Base-by-base conservation (phyloP, 305 asterid species). In the Plantago lanceolata region DNA sequence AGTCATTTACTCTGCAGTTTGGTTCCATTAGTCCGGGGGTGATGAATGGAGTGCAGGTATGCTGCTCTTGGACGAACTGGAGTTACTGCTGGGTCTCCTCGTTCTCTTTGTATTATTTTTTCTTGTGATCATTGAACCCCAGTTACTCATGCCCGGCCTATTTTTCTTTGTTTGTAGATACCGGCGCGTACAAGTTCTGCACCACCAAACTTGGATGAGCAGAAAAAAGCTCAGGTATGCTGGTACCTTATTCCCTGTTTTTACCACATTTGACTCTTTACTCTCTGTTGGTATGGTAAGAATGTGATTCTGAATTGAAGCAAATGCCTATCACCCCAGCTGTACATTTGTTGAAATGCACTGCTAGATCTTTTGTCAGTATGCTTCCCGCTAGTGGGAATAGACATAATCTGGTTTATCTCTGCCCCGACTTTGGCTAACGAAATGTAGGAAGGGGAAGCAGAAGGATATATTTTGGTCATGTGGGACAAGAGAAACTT, bases 101-200 rank as follows among this genome's bases (percentile, higher is more conserved):
- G 13, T 31, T n/a, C 43, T n/a, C 61, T 37, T 49, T 59, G 26
- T 57, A 49, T n/a, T 49, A 48, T 24, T 37, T 33, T n/a, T 13
- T 61, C 19, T 67, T 67, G 59, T 57, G 65, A 61, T 19, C n/a
- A 43, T 71, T 48, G 20, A 40, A 59, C 61, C 70, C 52, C 59
- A 71, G 40, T 60, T 53, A 15, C 14, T 48, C 64, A 63, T 49
- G 21, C 20, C 8, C 43, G n/a, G 2, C 45, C 37, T 49, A 64
- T 47, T 64, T 62, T 58, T 44, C 47, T 35, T n/a, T n/a, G n/a
- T n/a, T 49, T 57, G 18, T 68, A 90, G 97, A 75, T 88, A 61
- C 99, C 97, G 61, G 85, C 95, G 21, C 74, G 97, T 66, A 93
- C 98, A 70, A 89, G 88, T 80, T 89, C 98, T 29, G 98, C 98